A percentile compares a stretch with the other conserved stretches of the same genome.
phyloP scores from a whole-genome alignment of 345 rosid genomes.

The Moringa oleifera region DNA sequence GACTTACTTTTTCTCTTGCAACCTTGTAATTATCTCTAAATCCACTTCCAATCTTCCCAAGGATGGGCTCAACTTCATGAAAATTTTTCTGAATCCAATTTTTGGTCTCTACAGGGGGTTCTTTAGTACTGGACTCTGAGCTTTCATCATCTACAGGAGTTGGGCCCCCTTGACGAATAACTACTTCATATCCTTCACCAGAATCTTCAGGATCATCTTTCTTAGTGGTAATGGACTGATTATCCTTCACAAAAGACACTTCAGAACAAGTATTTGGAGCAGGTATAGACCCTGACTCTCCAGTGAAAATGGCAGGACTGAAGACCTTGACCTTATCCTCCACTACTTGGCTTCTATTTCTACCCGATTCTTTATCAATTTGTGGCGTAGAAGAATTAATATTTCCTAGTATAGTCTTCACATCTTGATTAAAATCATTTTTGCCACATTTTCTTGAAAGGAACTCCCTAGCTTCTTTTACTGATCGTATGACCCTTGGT shows the following conservation, averaged over 20 bases:
- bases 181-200: conserved; percentile 13
- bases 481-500: conserved; percentile 67
- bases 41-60: conserved; percentile 63
- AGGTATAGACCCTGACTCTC: conserved; percentile 24
- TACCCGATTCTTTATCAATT: conserved; percentile 17
- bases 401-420: conserved; percentile 20
- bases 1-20: conserved; percentile 56
- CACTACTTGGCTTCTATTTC: conserved; percentile 18
- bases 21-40: conserved; percentile 62
- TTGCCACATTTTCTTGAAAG: conserved; percentile 41
- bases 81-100: conserved; percentile 68
- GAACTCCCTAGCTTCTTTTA: conserved; percentile 76
- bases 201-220: conserved; percentile 24
- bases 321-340: conserved; percentile 15
- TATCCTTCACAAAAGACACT: conserved; percentile 17
- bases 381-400: conserved; percentile 12
- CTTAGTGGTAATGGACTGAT: conserved; percentile 19
- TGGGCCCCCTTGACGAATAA: conserved; percentile 17
- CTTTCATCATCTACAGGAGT: conserved; percentile 13
- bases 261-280: conserved; percentile 20
- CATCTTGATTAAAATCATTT: conserved; percentile 24
- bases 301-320: conserved; percentile 11
- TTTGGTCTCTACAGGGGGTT: conserved; percentile 24
- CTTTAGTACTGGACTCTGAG: conserved; percentile 19
- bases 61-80: conserved; percentile 63